Base-by-base conservation (phyloP, 2,329 filamentous ascomycete species). In the Cercospora sesami region DNA sequence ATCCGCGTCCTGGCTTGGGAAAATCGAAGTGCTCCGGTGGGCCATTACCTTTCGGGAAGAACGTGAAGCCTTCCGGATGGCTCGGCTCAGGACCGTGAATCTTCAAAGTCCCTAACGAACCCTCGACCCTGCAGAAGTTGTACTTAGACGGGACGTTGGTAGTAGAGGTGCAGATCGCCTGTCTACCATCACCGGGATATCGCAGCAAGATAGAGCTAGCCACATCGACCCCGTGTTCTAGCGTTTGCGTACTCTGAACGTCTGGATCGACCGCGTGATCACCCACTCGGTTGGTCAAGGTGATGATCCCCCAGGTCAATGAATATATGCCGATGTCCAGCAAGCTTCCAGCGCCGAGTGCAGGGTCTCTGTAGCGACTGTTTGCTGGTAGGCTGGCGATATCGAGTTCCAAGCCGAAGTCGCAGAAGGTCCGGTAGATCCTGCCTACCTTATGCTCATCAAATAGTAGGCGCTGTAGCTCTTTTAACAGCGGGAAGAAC, bases 251-350 rank as follows among this genome's bases (percentile, higher is more conserved):
- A 5, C 78, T 80, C 31, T 73, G 75, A 72, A 80, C 80, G 73
- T 81, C 79, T 66, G 82, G 79, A 62, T 79, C 79, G 63, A 76
- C 73, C 2, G 72, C 68, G 6, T 63, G 39, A 18, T 77, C 70
- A 0, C 75, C 73, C 0, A 76, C 76, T 2, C 76, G 65, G 3
- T 72, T 72, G 26, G 81, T 80, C 3, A 82, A 71, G 2, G 74
- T 74, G 5, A 81, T 55, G 2, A 81, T 69, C 1, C 75, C 78
- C 81, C 80, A 83, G 0, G 80, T 82, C 26, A 83, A 68, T 14
- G 75, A 75, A 73, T 83, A 83, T n/a, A 83, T 80, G 2, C 81
- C 81, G 18, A 83, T 79, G 57, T 83, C 81, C 0, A 84, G 75
- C 26, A 83, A 70, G 1, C 75, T 79, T 0, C 82, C 82, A 2